Evolutionary conservation across 345 rosid genomes (phyloP).

Genomic region (Arabidopsis suecica): DNA sequence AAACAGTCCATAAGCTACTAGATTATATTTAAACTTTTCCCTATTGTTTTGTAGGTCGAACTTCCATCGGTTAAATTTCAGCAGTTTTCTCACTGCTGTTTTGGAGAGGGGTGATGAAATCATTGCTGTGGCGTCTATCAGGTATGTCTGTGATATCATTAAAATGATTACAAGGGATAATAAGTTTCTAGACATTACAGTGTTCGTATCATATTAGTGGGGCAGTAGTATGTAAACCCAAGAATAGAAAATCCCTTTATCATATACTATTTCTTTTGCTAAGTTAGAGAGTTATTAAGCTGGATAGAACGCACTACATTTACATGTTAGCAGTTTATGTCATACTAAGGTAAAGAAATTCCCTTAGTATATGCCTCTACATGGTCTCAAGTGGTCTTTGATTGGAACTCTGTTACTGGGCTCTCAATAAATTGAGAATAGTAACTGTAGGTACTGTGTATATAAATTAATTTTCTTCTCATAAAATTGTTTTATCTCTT

Average conservation of each 20-base stretch:
- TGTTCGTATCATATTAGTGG: not conserved
- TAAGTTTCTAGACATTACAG: constrained; percentile 12
- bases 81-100: constrained; percentile 76
- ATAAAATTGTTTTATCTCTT: constrained; percentile 12
- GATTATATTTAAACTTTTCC: constrained; percentile 19
- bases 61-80: constrained; percentile 74
- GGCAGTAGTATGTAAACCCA: constrained; percentile 2
- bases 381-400: not conserved
- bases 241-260: not conserved
- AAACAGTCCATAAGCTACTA: not conserved
- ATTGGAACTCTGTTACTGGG: constrained; percentile 4
- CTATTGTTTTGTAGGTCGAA: constrained; percentile 69
- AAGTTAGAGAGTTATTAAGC: not conserved
- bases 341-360: not conserved
- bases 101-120: constrained; percentile 92
- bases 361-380: not conserved
- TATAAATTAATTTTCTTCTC: not conserved
- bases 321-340: not conserved
- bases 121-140: constrained; percentile 81
- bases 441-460: not conserved
- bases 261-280: not conserved
- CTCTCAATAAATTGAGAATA: constrained; percentile 9
- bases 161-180: constrained; percentile 9
- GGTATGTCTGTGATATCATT: constrained; percentile 51
- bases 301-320: constrained; percentile 8